Percentiles rank a stretch among this genome's conserved stretches.
phyloP scores from a whole-genome alignment of 1,284 basidiomycete genomes.

The Fomitopsis schrenkii region DNA sequence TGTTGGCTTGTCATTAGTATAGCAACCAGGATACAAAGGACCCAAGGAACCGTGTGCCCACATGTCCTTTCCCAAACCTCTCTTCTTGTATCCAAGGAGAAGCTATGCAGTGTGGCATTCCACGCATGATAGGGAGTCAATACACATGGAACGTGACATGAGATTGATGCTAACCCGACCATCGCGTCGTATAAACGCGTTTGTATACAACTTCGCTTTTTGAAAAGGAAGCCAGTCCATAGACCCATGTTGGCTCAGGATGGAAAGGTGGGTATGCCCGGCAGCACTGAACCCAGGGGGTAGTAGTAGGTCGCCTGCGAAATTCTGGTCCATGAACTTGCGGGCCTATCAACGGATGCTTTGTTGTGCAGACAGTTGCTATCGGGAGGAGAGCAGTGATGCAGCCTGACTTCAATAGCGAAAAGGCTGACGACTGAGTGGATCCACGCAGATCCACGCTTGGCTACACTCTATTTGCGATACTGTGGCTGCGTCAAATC shows the following conservation, averaged over 20 bases:
- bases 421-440: too few species aligned
- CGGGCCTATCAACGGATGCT: too few species aligned
- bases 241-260: constrained; percentile 20
- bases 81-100: constrained; percentile 67
- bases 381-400: too few species aligned
- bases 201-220: constrained; percentile 49
- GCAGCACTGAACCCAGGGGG: not conserved
- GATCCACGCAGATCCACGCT: too few species aligned
- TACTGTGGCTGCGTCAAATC: too few species aligned
- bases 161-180: constrained; percentile 22
- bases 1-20: not conserved
- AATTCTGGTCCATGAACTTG: too few species aligned
- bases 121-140: not conserved
- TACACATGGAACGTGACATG: not conserved
- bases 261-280: not conserved
- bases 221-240: constrained; percentile 37
- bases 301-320: not conserved
- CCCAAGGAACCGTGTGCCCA: constrained; percentile 28
- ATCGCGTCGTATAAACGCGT: constrained; percentile 49
- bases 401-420: too few species aligned
- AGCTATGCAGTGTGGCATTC: constrained; percentile 30
- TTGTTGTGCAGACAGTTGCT: too few species aligned
- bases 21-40: not conserved
- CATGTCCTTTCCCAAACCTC: constrained; percentile 63
- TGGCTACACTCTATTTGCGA: too few species aligned